Conservation (phyloP, 129 eudicot genomes). For the Chrysanthemum seticuspe region DNA sequence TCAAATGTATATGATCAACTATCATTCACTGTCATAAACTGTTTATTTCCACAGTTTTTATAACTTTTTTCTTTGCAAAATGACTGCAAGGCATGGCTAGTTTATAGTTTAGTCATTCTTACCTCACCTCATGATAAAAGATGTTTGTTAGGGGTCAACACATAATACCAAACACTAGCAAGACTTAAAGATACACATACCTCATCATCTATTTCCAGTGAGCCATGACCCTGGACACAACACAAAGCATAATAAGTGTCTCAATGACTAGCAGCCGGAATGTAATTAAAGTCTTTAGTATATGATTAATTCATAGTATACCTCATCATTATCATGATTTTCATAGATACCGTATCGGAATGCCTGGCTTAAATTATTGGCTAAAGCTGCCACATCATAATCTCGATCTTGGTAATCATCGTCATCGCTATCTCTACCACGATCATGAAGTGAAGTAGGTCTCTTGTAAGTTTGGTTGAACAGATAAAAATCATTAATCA, state of each 20-base stretch:
- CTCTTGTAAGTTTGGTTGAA: constrained; percentile 52
- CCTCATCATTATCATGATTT: constrained; percentile 91
- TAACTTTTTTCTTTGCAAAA: neutral
- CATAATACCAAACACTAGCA: constrained; percentile 12
- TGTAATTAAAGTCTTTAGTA: no score
- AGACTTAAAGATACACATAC: constrained; percentile 37
- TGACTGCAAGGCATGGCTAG: neutral
- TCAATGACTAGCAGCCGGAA: neutral
- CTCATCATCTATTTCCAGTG: constrained; percentile 92
- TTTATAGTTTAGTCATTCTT: no score
- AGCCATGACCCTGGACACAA: constrained; percentile 74
- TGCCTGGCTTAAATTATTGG: constrained; percentile 86
- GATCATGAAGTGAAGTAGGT: constrained; percentile 85
- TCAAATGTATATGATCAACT: neutral
- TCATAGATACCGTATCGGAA: constrained; percentile 85
- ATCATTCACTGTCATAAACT: neutral
- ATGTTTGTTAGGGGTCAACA: no score
- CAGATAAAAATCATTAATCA: constrained; percentile 8
- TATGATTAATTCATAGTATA: constrained; percentile 20
- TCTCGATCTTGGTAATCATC: constrained; percentile 94
- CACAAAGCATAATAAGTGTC: neutral
- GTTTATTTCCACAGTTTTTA: neutral
- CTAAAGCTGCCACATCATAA: constrained; percentile 89
- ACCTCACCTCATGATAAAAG: no score
- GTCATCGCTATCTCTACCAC: constrained; percentile 89